Evolutionary conservation across 305 asterid genomes (phyloP).

Genomic region (Ruellia speciosa): DNA sequence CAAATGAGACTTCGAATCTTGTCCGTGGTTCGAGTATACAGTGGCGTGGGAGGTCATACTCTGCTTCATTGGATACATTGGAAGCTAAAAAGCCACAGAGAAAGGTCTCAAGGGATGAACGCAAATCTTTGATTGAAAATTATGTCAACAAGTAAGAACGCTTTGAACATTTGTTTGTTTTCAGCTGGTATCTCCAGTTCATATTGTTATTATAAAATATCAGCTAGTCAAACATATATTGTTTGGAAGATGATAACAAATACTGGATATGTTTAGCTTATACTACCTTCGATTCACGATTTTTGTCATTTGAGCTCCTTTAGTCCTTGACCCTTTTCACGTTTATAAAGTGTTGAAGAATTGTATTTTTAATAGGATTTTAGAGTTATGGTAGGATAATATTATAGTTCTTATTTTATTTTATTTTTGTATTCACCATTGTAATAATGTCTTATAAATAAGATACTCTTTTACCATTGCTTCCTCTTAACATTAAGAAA

Average conservation of each 20-base stretch:
- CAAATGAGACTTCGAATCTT: constrained; percentile 20
- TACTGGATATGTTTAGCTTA: too few relatives aligned
- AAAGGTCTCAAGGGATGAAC: constrained; percentile 32
- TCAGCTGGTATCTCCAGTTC: constrained; percentile 13
- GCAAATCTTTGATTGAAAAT: constrained; percentile 32
- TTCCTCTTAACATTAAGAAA: too few relatives aligned
- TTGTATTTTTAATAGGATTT: too few relatives aligned
- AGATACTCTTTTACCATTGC: too few relatives aligned
- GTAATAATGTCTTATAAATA: too few relatives aligned
- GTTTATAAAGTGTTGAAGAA: too few relatives aligned
- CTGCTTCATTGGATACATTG: constrained; percentile 24
- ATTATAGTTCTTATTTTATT: too few relatives aligned
- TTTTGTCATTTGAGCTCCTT: too few relatives aligned
- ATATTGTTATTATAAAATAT: constrained; percentile 1
- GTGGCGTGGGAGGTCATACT: constrained; percentile 25
- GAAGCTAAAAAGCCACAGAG: constrained; percentile 22
- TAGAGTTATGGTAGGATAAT: too few relatives aligned
- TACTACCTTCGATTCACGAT: too few relatives aligned
- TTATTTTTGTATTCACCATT: too few relatives aligned
- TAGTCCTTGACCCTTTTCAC: too few relatives aligned
- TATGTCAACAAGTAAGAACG: constrained; percentile 32
- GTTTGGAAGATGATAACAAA: background rate
- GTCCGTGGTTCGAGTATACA: constrained; percentile 17
- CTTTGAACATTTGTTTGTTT: constrained; percentile 11
- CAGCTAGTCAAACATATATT: background rate